These are phyloP conservation scores for Endocarpon pusillum DNA, from an alignment of 495 filamentous ascomycete species.

Conservation along the genomic window DNA sequence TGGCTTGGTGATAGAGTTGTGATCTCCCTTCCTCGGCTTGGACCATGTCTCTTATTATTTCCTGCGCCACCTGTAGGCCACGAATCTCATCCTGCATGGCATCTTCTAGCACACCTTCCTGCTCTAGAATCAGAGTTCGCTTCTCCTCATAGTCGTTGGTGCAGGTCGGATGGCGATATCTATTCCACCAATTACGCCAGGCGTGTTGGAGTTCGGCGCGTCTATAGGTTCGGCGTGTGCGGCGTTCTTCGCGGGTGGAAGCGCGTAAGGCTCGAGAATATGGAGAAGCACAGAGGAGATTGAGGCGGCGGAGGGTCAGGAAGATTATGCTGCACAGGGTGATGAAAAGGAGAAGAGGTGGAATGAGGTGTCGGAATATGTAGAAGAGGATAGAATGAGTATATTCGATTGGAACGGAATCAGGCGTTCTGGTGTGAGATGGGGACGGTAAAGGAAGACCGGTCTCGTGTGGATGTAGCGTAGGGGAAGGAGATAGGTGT, in stretches of 20 bases:
- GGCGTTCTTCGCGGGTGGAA: slow-evolving; percentile 23
- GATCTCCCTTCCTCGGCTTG: slow-evolving; percentile 7
- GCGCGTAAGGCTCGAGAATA: slow-evolving; percentile 21
- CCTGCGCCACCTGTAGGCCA: slow-evolving; percentile 27
- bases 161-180: slow-evolving; percentile 4
- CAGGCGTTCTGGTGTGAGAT: too few relatives aligned
- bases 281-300: slow-evolving; percentile 17
- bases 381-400: too few relatives aligned
- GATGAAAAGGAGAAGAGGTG: slow-evolving; percentile 12
- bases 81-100: slow-evolving; percentile 25
- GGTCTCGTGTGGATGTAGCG: too few relatives aligned
- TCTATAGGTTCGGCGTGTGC: slow-evolving; percentile 20
- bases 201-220: slow-evolving; percentile 23
- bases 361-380: too few relatives aligned
- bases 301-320: too few relatives aligned
- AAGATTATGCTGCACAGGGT: slow-evolving; percentile 17
- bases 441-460: too few relatives aligned
- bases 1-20: neutral
- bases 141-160: slow-evolving; percentile 9
- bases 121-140: slow-evolving; percentile 10
- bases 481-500: too few relatives aligned
- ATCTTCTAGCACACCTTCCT: slow-evolving; percentile 15
- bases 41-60: slow-evolving; percentile 5
- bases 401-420: too few relatives aligned
- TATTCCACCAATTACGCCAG: slow-evolving; percentile 19